Evolutionary conservation across 495 filamentous ascomycete genomes (phyloP).

Genomic region (Podospora conica): DNA sequence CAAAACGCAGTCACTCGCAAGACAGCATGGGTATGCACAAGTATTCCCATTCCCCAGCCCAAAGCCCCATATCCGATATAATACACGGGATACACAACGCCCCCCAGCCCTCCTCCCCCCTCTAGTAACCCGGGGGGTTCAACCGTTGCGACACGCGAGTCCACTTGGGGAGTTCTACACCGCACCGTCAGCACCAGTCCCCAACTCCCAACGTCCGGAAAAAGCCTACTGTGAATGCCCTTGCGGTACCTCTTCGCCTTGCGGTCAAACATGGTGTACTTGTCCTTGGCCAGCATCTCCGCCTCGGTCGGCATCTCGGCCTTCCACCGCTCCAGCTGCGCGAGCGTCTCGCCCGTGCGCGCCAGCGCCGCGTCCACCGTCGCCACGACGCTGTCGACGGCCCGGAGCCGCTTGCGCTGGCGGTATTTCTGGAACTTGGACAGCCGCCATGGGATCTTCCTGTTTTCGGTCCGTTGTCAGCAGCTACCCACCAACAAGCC

Average conservation of each 20-base stretch:
- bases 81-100: neutral
- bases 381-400: slow-evolving; percentile 77
- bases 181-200: slow-evolving; percentile 15
- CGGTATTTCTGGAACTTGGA: slow-evolving; percentile 84
- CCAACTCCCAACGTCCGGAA: neutral
- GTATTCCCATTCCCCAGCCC: neutral
- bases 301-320: slow-evolving; percentile 90
- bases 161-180: slow-evolving; percentile 85
- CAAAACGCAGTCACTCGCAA: neutral
- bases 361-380: slow-evolving; percentile 68
- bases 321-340: slow-evolving; percentile 81
- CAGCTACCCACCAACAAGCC: neutral
- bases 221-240: slow-evolving; percentile 83
- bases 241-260: slow-evolving; percentile 95
- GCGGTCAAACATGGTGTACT: slow-evolving; percentile 96
- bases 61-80: slow-evolving; percentile 4
- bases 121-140: slow-evolving; percentile 89
- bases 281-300: slow-evolving; percentile 94
- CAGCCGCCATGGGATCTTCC: slow-evolving; percentile 98
- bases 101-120: neutral
- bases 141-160: slow-evolving; percentile 86
- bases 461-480: slow-evolving; percentile 35
- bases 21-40: neutral
- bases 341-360: slow-evolving; percentile 61
- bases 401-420: slow-evolving; percentile 76